Conservation (phyloP, 352 stramenopile genomes). For the Elongisporangium undulatum region DNA sequence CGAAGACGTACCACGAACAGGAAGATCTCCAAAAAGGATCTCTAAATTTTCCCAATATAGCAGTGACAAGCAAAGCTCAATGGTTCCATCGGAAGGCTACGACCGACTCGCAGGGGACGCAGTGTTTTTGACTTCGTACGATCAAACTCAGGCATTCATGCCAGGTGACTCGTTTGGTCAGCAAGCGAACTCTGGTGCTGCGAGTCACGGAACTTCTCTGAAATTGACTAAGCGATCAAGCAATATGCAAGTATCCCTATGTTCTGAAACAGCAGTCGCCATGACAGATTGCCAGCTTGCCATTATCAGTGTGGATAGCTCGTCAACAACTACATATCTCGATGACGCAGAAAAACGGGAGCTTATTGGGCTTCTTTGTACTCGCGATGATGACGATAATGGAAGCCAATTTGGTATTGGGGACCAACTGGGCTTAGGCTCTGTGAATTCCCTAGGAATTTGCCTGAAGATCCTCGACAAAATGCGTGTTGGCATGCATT, state of each 20-base stretch:
- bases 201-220: background rate
- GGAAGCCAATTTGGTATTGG: background rate
- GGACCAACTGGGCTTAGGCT: background rate
- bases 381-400: constrained; percentile 10
- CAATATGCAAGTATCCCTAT: background rate
- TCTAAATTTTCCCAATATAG: background rate
- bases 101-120: background rate
- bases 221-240: background rate
- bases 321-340: background rate
- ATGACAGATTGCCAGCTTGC: constrained; percentile 36
- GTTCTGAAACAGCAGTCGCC: constrained; percentile 25
- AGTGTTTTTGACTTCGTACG: background rate
- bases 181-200: background rate
- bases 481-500: constrained; percentile 15
- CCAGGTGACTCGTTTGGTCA: background rate
- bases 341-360: constrained; percentile 11
- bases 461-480: constrained; percentile 23
- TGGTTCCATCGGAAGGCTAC: background rate
- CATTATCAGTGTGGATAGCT: constrained; percentile 8
- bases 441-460: constrained; percentile 13
- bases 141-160: background rate
- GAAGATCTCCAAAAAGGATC: background rate
- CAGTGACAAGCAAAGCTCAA: background rate
- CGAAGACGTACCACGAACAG: background rate
- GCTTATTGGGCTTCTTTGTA: constrained; percentile 18